Base-by-base conservation (phyloP, 2,329 filamentous ascomycete species). In the Dendrostoma leiphaemia region DNA sequence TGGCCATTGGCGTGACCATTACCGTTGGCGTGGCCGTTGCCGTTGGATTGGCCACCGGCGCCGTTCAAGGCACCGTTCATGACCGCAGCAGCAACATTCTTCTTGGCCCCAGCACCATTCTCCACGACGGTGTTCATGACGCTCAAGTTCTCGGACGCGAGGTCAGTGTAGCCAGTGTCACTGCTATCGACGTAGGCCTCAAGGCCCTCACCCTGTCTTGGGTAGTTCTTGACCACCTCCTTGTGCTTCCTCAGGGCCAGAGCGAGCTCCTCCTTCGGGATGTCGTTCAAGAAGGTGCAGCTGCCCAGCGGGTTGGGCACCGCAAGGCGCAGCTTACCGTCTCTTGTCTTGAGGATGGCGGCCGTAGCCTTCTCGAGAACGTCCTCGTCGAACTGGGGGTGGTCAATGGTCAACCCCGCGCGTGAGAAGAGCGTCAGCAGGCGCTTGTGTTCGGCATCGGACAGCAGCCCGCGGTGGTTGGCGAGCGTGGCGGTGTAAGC, bases 401-500 rank as follows among this genome's bases (percentile, higher is more conserved):
- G 86, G 57, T 90, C 86, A 76, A 90, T 89, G 19, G 85, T 85
- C 1, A 90, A 76, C 19, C 87, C 86, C 6, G 84, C 85, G 41
- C 85, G 78, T 0, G 85, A 89, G 69, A 90, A 89, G 4, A 90
- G 75, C 51, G 77, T 79, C n/a, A 89, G 71, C 1, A 89, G 69
- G 17, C 85, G 78, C 24, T 70, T 74, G 65, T 89, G 84, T 60
- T 89, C 85, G 1, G 73, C 74, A 41, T 82, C 72, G 21, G 74
- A 77, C 9, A 90, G 74, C 0, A 88, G 72, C 4, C 83, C 82
- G n/a, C 83, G 80, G 56, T 75, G 68, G 64, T 85, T 80, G 17
- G 86, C 84, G 4, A 90, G 75, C 0, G 86, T 89, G 0, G 86
- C 85, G 0, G 85, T 87, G 70, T 86, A 90, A 0, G 86, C 86